Conservation (phyloP, 225 moss, liverwort and hornwort genomes). For the Sphagnum tenellum region DNA sequence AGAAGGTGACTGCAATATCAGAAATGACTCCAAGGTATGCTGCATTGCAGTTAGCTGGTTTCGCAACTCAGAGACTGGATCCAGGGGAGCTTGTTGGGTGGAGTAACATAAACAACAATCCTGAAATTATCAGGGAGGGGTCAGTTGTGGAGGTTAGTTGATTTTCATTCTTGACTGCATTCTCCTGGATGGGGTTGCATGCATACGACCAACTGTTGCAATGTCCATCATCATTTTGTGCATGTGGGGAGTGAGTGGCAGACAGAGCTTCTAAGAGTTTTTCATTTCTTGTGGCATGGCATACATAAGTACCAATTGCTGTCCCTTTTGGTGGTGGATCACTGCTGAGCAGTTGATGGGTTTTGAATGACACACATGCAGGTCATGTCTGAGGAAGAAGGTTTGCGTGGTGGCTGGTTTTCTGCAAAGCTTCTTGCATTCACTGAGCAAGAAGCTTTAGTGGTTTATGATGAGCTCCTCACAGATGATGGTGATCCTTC, state of each 20-base stretch:
- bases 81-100: not conserved
- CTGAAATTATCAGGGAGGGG: not conserved
- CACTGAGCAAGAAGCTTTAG: not conserved
- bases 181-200: not conserved
- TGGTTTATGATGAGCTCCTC: slow-evolving; percentile 3
- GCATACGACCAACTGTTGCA: too few species aligned
- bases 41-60: not conserved
- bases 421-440: not conserved
- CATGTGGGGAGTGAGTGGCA: too few species aligned
- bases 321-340: not conserved
- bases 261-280: too few species aligned
- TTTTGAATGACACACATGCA: not conserved
- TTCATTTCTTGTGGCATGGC: not conserved
- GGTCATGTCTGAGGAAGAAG: slow-evolving; percentile 6
- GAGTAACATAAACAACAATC: not conserved
- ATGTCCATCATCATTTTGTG: too few species aligned
- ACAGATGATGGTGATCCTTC: slow-evolving; percentile 5
- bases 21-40: not conserved
- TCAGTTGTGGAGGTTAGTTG: slow-evolving; percentile 4
- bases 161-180: too few species aligned
- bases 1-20: not conserved
- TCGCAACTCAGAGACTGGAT: too few species aligned
- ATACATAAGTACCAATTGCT: too few species aligned
- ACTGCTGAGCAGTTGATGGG: too few species aligned
- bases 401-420: slow-evolving; percentile 4